A percentile compares a stretch with the other conserved stretches of the same genome.
These are phyloP conservation scores for Leccinum longicurvipes DNA, from an alignment of 768 basidiomycete species.

Conservation along the genomic window DNA sequence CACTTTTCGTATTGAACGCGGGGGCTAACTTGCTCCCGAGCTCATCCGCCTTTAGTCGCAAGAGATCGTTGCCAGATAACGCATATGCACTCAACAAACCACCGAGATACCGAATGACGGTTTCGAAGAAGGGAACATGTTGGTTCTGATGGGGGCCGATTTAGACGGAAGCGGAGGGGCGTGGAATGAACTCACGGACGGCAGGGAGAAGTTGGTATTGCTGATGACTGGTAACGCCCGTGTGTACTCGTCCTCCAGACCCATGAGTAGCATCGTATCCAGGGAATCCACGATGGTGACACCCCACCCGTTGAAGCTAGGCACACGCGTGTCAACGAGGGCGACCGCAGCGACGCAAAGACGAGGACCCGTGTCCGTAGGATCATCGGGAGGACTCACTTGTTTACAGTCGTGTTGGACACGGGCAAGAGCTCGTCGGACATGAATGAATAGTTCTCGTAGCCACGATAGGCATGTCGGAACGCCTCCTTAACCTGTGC, in stretches of 20 bases:
- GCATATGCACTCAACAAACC: conserved; percentile 83
- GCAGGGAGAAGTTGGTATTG: conserved; percentile 45
- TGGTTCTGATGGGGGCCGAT: conserved; percentile 12
- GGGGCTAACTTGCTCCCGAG: conserved; percentile 67
- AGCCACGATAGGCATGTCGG: conserved; percentile 63
- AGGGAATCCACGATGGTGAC: conserved; percentile 76
- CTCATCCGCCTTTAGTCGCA: conserved; percentile 71
- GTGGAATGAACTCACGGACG: conserved; percentile 33
- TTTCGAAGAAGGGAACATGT: conserved; percentile 69
- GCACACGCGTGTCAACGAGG: neutral
- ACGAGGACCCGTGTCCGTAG: neutral
- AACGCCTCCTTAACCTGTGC: conserved; percentile 61
- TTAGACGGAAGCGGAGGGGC: conserved; percentile 2
- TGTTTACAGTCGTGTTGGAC: conserved; percentile 43
- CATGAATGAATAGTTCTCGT: conserved; percentile 56
- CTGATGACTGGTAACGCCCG: conserved; percentile 55
- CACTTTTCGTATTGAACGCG: conserved; percentile 65
- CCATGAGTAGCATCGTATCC: conserved; percentile 84
- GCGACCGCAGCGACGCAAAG: neutral
- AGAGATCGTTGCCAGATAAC: conserved; percentile 58
- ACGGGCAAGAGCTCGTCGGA: conserved; percentile 62
- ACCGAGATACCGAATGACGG: conserved; percentile 85
- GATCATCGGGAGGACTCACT: conserved; percentile 41
- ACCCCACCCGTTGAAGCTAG: conserved; percentile 62
- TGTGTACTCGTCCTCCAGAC: conserved; percentile 63